phyloP scores from a whole-genome alignment of 768 basidiomycete species.

The Leccinum subtestaceum region DNA sequence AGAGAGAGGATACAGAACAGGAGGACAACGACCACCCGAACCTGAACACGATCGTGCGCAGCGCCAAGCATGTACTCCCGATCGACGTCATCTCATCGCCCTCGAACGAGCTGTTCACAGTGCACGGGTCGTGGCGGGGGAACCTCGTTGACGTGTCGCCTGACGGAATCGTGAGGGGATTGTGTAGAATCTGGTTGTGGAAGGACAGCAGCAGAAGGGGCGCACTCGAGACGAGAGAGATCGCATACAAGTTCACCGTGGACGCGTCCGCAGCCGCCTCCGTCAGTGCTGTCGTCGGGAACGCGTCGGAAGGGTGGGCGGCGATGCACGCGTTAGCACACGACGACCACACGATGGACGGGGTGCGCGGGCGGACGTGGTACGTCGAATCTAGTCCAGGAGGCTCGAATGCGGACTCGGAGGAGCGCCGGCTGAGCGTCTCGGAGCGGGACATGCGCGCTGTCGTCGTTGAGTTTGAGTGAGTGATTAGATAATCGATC shows the following conservation, averaged over 20 bases:
- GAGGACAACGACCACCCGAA: not conserved
- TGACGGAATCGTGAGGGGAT: conserved; percentile 16
- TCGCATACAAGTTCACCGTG: conserved; percentile 15
- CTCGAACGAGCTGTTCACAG: conserved; percentile 11
- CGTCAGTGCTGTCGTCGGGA: conserved; percentile 9
- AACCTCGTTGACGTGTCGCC: conserved; percentile 16
- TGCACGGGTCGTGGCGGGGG: conserved; percentile 11
- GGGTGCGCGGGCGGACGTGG: conserved; percentile 14
- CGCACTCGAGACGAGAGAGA: not conserved
- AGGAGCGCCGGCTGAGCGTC: not conserved
- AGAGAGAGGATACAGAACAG: not conserved
- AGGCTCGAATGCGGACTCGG: not conserved
- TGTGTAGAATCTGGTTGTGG: conserved; percentile 3
- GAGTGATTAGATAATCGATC: not conserved
- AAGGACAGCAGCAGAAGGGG: not conserved
- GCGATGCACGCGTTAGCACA: not conserved
- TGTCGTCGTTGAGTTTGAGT: conserved; percentile 15
- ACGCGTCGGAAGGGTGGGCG: conserved; percentile 7
- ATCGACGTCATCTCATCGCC: not conserved
- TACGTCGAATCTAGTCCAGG: not conserved
- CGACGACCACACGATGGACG: conserved; percentile 13
- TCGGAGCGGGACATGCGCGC: conserved; percentile 8
- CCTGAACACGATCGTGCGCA: conserved; percentile 9
- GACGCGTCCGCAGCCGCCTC: conserved; percentile 13
- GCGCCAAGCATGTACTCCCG: not conserved